Conservation (phyloP, 352 stramenopile species). For the Phytophthora hybrid region DNA sequence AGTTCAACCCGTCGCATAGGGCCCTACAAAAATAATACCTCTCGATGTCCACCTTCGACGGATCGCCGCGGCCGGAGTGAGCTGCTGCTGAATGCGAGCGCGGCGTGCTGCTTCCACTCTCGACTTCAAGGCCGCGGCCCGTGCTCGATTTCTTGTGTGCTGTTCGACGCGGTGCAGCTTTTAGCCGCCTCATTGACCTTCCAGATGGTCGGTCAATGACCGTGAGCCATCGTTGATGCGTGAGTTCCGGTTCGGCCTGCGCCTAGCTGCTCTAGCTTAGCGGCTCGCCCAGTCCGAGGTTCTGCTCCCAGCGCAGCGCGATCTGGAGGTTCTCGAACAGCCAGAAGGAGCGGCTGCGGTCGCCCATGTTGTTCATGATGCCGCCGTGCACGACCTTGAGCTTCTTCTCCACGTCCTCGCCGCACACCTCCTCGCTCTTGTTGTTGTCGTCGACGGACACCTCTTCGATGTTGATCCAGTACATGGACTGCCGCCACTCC, state of each 20-base stretch:
- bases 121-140: background rate
- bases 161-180: slow-evolving; percentile 13
- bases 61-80: background rate
- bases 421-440: slow-evolving; percentile 21
- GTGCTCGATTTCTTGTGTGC: slow-evolving; percentile 3
- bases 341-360: slow-evolving; percentile 64
- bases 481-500: slow-evolving; percentile 67
- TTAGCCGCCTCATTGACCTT: background rate
- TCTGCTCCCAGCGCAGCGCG: slow-evolving; percentile 60
- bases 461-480: slow-evolving; percentile 64
- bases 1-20: slow-evolving; percentile 4
- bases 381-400: slow-evolving; percentile 57
- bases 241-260: slow-evolving; percentile 14
- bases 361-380: slow-evolving; percentile 71
- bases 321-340: slow-evolving; percentile 67
- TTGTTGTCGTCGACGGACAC: slow-evolving; percentile 23
- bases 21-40: slow-evolving; percentile 26
- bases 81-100: slow-evolving; percentile 12
- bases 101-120: background rate
- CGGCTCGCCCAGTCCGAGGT: slow-evolving; percentile 50
- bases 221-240: slow-evolving; percentile 22
- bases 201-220: background rate
- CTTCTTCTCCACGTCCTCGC: slow-evolving; percentile 27
- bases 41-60: slow-evolving; percentile 15
- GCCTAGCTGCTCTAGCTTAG: slow-evolving; percentile 32